These are phyloP conservation scores for Lunasporangiospora selenospora DNA, from an alignment of 192 early-diverging fungal species.

Conservation along the genomic window DNA sequence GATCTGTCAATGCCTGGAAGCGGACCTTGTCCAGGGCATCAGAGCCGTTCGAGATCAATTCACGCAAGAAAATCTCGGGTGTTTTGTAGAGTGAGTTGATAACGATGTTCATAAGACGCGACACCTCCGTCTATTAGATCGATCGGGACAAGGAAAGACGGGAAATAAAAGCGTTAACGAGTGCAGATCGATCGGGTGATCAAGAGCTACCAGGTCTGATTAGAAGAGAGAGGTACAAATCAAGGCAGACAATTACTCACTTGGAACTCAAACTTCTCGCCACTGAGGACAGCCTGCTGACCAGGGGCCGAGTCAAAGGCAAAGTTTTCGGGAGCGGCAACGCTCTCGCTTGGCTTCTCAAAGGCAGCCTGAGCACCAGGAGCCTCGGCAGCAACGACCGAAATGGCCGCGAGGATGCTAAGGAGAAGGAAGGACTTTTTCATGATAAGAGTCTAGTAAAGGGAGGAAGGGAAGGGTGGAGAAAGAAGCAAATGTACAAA, in stretches of 20 bases:
- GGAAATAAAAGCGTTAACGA: too few species aligned
- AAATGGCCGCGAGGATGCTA: conserved; percentile 44
- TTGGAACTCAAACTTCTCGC: conserved; percentile 48
- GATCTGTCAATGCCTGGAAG: conserved; percentile 78
- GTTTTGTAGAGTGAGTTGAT: conserved; percentile 97
- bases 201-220: too few species aligned
- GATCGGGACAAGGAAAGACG: too few species aligned
- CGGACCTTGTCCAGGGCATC: conserved; percentile 97
- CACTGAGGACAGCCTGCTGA: conserved; percentile 21
- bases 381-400: conserved; percentile 40
- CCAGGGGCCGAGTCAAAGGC: conserved; percentile 13
- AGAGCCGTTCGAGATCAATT: conserved; percentile 94
- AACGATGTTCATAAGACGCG: conserved; percentile 91
- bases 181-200: too few species aligned
- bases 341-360: conserved; percentile 18
- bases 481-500: neutral
- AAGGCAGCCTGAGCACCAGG: conserved; percentile 42
- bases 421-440: conserved; percentile 41
- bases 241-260: too few species aligned
- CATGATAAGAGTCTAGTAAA: conserved; percentile 6
- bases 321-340: conserved; percentile 43
- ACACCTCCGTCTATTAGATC: conserved; percentile 85
- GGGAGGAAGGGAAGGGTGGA: neutral
- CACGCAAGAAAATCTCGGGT: conserved; percentile 95
- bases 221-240: too few species aligned